Conservation (phyloP, 2,329 filamentous ascomycete genomes). For the Fusarium duplospermum region DNA sequence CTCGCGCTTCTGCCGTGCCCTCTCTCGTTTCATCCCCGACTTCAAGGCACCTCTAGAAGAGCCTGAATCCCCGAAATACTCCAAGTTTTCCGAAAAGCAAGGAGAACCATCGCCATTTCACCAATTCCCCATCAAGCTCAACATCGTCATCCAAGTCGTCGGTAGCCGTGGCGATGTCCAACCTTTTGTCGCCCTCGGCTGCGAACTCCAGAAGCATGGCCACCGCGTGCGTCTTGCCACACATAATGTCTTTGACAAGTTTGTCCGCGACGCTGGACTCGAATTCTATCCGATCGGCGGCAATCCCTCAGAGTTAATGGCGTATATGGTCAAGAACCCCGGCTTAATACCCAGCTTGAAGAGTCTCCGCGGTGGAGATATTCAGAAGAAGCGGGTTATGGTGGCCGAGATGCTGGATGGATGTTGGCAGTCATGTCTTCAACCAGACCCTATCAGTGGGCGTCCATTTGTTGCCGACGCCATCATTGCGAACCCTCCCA, state of each 20-base stretch:
- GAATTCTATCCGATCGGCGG: constrained; percentile 68
- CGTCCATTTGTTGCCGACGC: constrained; percentile 60
- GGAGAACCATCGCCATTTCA: neutral
- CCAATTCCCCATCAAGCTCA: constrained; percentile 48
- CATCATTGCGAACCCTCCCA: constrained; percentile 64
- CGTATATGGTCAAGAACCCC: constrained; percentile 48
- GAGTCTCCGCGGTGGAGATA: constrained; percentile 43
- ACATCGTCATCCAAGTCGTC: constrained; percentile 85
- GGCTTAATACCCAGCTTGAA: constrained; percentile 46
- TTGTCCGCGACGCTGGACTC: constrained; percentile 59
- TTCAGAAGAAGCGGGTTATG: constrained; percentile 45
- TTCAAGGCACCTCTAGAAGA: constrained; percentile 12
- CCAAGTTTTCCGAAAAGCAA: neutral
- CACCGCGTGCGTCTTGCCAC: constrained; percentile 81
- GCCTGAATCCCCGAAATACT: neutral
- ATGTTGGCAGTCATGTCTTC: constrained; percentile 47
- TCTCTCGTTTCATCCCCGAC: constrained; percentile 31
- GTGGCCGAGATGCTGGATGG: constrained; percentile 46
- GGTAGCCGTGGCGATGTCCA: constrained; percentile 83
- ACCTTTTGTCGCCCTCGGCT: constrained; percentile 79
- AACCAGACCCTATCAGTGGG: constrained; percentile 13
- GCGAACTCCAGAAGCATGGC: constrained; percentile 74
- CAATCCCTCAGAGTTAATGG: constrained; percentile 52
- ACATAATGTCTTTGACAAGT: constrained; percentile 62
- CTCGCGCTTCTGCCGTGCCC: constrained; percentile 27